Conservation (phyloP, 345 rosid genomes). For the Populus tremula region DNA sequence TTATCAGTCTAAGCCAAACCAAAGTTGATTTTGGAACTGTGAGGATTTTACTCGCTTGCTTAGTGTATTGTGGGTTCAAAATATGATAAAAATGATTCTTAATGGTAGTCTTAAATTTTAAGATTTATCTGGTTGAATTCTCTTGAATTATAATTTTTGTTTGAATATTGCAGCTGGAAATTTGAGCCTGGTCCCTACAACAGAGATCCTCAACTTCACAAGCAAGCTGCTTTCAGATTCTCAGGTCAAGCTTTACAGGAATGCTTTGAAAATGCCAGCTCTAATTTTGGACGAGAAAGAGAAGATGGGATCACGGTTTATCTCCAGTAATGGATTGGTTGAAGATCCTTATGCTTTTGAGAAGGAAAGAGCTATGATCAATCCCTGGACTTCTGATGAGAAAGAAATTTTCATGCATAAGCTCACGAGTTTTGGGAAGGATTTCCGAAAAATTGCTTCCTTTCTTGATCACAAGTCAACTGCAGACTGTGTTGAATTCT, state of each 20-base stretch:
- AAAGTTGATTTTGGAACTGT: not conserved
- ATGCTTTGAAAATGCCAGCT: constrained; percentile 77
- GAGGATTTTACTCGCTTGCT: not conserved
- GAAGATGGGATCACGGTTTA: constrained; percentile 56
- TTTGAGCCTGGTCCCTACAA: constrained; percentile 46
- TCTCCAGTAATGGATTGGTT: constrained; percentile 72
- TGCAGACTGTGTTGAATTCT: constrained; percentile 94
- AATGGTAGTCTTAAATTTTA: not conserved
- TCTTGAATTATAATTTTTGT: not conserved
- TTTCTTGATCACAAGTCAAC: constrained; percentile 83
- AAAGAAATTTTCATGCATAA: constrained; percentile 69
- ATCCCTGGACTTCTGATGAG: constrained; percentile 87
- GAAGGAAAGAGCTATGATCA: constrained; percentile 81
- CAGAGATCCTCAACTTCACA: constrained; percentile 48
- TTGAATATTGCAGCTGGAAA: constrained; percentile 47
- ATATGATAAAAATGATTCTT: not conserved
- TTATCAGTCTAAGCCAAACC: too few relatives aligned
- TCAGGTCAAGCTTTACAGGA: constrained; percentile 53
- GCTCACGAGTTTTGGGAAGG: constrained; percentile 72
- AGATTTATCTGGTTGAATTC: not conserved
- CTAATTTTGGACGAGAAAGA: constrained; percentile 79
- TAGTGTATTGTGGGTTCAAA: not conserved
- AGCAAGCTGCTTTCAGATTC: constrained; percentile 55
- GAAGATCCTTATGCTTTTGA: constrained; percentile 90
- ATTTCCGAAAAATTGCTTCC: constrained; percentile 79